phyloP scores from a whole-genome alignment of 2,329 filamentous ascomycete species.

The Penicillium sp. region DNA sequence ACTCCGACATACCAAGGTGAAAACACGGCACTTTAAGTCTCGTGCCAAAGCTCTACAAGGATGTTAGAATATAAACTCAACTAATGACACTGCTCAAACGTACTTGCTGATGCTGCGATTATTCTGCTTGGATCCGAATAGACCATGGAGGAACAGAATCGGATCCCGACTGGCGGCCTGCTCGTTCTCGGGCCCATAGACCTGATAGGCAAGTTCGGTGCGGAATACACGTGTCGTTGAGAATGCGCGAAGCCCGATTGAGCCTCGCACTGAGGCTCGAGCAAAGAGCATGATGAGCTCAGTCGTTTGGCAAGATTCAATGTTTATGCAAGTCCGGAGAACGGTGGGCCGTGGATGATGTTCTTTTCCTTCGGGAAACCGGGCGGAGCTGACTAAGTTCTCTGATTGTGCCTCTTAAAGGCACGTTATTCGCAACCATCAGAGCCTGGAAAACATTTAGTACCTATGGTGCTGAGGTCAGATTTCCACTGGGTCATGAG shows the following conservation, averaged over 20 bases:
- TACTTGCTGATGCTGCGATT: slow-evolving; percentile 94
- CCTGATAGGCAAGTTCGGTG: slow-evolving; percentile 39
- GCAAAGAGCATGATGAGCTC: slow-evolving; percentile 15
- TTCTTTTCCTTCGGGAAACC: slow-evolving; percentile 11
- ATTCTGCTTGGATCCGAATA: slow-evolving; percentile 95
- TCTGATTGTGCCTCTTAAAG: neutral
- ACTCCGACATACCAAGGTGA: slow-evolving; percentile 66
- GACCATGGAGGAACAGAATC: slow-evolving; percentile 85
- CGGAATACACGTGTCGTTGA: slow-evolving; percentile 34
- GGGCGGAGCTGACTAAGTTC: slow-evolving; percentile 14
- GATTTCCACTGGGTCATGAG: too few species aligned
- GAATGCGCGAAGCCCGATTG: slow-evolving; percentile 29
- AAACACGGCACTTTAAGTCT: slow-evolving; percentile 78
- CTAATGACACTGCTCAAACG: slow-evolving; percentile 32
- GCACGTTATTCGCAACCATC: too few species aligned
- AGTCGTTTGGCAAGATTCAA: neutral
- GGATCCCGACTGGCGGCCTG: slow-evolving; percentile 52
- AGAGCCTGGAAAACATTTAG: too few species aligned
- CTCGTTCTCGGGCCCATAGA: slow-evolving; percentile 39
- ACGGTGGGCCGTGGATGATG: neutral
- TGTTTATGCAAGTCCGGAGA: slow-evolving; percentile 5
- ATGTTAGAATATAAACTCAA: slow-evolving; percentile 1
- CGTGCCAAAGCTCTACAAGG: slow-evolving; percentile 67
- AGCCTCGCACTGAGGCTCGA: slow-evolving; percentile 10
- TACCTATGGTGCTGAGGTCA: too few species aligned